A percentile compares a stretch with the other conserved stretches of the same genome.
These are phyloP conservation scores for Spinellus fusiger DNA, from an alignment of 192 early-diverging fungal species.

Conservation along the genomic window DNA sequence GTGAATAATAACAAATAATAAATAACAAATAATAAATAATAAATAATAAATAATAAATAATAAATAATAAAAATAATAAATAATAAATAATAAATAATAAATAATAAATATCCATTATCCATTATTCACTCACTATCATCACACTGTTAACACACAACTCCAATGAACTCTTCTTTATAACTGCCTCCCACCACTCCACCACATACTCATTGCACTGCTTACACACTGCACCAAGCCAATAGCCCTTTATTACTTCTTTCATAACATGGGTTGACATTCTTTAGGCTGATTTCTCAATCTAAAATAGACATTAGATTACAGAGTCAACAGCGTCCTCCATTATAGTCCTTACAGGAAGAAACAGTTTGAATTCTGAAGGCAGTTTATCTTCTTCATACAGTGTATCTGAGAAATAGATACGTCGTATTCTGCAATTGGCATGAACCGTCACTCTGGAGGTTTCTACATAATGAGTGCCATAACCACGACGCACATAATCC, in stretches of 20 bases:
- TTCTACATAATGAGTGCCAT: slow-evolving; percentile 85
- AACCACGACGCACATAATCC: slow-evolving; percentile 80
- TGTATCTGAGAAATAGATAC: slow-evolving; percentile 89
- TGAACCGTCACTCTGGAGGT: slow-evolving; percentile 85
- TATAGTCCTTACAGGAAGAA: slow-evolving; percentile 57
- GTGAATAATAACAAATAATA: no score
- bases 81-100: no score
- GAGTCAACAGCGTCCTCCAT: background rate
- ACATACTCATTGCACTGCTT: no score
- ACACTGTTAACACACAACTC: no score
- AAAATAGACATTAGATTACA: background rate
- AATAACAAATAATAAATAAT: no score
- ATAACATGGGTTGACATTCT: background rate
- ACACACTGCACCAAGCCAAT: background rate
- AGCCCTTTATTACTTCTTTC: background rate
- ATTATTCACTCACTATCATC: no score
- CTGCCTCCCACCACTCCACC: no score
- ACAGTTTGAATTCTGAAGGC: slow-evolving; percentile 88
- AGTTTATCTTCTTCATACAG: slow-evolving; percentile 89
- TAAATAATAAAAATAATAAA: no score
- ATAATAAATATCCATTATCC: no score
- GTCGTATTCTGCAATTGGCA: slow-evolving; percentile 82
- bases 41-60: no score
- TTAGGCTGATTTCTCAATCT: background rate
- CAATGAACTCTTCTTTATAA: no score